Evolutionary conservation across 106 monocot species (phyloP).

Genomic region (Triglochin maritima): DNA sequence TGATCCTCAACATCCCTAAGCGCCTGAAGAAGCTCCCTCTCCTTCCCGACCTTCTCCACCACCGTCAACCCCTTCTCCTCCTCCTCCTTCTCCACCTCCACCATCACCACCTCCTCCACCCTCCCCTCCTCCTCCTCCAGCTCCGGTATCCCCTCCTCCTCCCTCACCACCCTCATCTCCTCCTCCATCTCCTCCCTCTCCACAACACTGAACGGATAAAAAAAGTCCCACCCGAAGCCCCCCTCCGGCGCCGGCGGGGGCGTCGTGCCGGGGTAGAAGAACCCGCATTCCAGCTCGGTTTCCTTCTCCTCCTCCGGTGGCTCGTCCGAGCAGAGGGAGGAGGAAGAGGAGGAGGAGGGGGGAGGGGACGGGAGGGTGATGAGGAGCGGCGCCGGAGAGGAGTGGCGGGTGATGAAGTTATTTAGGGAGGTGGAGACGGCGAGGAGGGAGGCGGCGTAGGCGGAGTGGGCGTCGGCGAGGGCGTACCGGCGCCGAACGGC

Average conservation of each 20-base stretch:
- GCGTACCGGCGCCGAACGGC: conserved; percentile 58
- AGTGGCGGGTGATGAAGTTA: conserved; percentile 64
- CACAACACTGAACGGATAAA: conserved; percentile 79
- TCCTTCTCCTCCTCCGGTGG: too few relatives aligned
- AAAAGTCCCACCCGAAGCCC: conserved; percentile 88
- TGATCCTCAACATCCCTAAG: conserved; percentile 71
- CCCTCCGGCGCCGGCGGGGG: conserved; percentile 15
- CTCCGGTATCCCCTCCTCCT: conserved; percentile 86
- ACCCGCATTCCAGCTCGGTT: conserved; percentile 29
- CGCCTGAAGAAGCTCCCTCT: conserved; percentile 81
- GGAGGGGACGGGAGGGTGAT: conserved; percentile 32
- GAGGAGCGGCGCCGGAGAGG: conserved; percentile 49
- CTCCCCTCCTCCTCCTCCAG: conserved; percentile 54
- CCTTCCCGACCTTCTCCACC: conserved; percentile 21
- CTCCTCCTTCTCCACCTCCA: not conserved
- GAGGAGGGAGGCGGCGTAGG: conserved; percentile 54
- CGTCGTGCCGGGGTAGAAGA: conserved; percentile 21
- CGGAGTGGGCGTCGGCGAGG: conserved; percentile 50
- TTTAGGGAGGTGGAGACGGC: conserved; percentile 55
- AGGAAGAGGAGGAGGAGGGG: conserved; percentile 20
- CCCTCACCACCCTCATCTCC: conserved; percentile 57
- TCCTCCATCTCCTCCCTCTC: conserved; percentile 37
- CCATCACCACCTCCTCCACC: not conserved
- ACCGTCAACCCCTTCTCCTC: conserved; percentile 39
- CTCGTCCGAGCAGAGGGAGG: not conserved